Evolutionary conservation across 805 yeast species (phyloP), one percentile per base, ranked within the genome.

Genomic region (Candida methanosorbosa): DNA sequence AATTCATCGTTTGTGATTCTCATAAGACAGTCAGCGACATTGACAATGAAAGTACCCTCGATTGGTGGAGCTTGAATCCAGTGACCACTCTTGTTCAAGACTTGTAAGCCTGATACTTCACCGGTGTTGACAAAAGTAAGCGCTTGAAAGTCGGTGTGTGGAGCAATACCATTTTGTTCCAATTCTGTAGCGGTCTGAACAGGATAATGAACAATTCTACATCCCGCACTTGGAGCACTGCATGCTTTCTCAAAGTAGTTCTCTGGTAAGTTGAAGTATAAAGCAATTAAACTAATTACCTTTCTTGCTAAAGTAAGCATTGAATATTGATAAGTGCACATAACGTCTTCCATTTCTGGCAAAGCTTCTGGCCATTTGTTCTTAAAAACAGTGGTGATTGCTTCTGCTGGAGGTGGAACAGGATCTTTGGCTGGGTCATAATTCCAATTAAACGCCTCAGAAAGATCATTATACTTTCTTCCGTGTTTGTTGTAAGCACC

Each of bases 11-110:
- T 61, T 8, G 64, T 44, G 47, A 54, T 50, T 32, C 64, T 43
- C 30, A 50, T 53, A 25, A 62, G 41, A 30, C 50, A 41, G 37
- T 62, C 67, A 3, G 59, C 67, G 26, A 59, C 54, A 34, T 62
- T 62, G 27, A 59, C 56, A n/a, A 62, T 59, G 33, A 57, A 49
- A 7, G 61, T 42, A 3, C 50, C 55, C 15, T 48, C 47, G 7
- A 58, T 44, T 14, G 59, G 59, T 13, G 58, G 53, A 3, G 56
- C 65, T 27, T 42, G 40, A 15, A 57, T 45, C 61, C 61, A 59
- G 36, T 51, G 50, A 11, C 63, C 63, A 7, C 46, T 30, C 13
- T 51, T 46, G 42, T 50, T 54, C 25, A 58, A 44, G 16, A 61
- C 62, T 39, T 61, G 57, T 15, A 61, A 37, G 4, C 61, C 66